Evolutionary conservation across 1,284 basidiomycete genomes (phyloP).

Genomic region (Porodaedalea pini): DNA sequence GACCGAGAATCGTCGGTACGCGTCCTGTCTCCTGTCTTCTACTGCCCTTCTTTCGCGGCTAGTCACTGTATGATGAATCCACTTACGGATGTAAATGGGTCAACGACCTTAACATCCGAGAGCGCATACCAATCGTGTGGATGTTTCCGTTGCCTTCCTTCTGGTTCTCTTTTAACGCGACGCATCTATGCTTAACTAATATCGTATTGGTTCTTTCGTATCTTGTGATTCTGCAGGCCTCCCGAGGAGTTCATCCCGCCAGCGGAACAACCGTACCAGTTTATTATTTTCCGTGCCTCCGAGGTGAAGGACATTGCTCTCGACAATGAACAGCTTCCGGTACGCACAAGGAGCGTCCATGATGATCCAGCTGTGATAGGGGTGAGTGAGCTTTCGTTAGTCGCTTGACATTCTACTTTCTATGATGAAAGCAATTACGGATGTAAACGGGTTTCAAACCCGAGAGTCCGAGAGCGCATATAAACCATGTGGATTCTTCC

Average conservation of each 20-base stretch:
- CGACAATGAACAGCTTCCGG: conserved; percentile 52
- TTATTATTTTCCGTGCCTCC: conserved; percentile 80
- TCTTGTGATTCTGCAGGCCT: conserved; percentile 42
- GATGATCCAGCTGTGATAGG: conserved; percentile 76
- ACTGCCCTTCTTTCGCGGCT: background rate
- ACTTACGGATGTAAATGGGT: conserved; percentile 64
- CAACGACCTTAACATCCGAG: conserved; percentile 50
- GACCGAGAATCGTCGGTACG: conserved; percentile 79
- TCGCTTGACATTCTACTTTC: conserved; percentile 19
- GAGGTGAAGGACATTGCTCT: conserved; percentile 79
- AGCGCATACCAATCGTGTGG: conserved; percentile 67
- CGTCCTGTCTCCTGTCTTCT: conserved; percentile 24
- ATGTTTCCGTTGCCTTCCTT: conserved; percentile 74
- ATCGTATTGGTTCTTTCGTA: background rate
- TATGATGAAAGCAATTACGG: conserved; percentile 47
- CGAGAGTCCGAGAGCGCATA: conserved; percentile 49
- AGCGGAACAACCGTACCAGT: conserved; percentile 72
- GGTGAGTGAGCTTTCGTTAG: conserved; percentile 48
- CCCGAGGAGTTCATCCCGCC: conserved; percentile 72
- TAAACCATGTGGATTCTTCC: conserved; percentile 51
- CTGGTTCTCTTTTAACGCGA: conserved; percentile 17
- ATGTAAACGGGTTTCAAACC: conserved; percentile 45
- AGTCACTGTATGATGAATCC: conserved; percentile 42
- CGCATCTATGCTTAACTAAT: too few relatives aligned
- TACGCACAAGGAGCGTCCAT: conserved; percentile 53